Conservation (phyloP, 768 basidiomycete genomes). For the Mycena venus region DNA sequence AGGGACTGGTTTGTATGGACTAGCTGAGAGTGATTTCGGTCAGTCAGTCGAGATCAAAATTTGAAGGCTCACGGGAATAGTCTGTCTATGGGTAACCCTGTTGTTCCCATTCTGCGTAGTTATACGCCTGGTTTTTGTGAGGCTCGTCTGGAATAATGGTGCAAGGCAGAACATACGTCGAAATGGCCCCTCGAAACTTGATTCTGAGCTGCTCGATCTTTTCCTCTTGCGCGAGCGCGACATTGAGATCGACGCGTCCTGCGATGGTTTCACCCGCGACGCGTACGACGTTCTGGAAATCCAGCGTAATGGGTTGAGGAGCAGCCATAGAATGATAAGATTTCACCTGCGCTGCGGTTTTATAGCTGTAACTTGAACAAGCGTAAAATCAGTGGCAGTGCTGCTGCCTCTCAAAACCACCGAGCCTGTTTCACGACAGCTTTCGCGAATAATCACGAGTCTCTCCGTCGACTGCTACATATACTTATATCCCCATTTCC, state of each 20-base stretch:
- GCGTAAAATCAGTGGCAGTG: too few species aligned
- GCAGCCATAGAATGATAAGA: not conserved
- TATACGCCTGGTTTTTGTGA: not conserved
- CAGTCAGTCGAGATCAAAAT: not conserved
- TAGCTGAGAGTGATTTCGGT: not conserved
- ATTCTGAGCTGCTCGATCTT: conserved; percentile 13
- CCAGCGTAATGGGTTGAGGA: conserved; percentile 3
- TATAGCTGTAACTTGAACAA: too few species aligned
- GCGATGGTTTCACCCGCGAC: conserved; percentile 23
- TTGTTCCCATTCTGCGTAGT: conserved; percentile 1
- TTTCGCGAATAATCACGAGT: too few species aligned
- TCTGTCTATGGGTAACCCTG: not conserved
- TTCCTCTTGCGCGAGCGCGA: conserved; percentile 1
- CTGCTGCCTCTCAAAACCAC: too few species aligned
- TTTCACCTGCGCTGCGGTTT: too few species aligned
- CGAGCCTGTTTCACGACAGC: too few species aligned
- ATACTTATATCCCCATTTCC: too few species aligned
- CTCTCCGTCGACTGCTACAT: too few species aligned
- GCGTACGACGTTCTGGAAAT: conserved; percentile 14
- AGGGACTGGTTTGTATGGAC: not conserved
- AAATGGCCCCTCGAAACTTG: conserved; percentile 14
- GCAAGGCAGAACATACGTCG: not conserved
- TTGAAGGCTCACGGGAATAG: not conserved
- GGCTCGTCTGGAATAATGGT: not conserved
- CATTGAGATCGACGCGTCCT: conserved; percentile 19